Base-by-base conservation (phyloP, 2,329 filamentous ascomycete genomes). In the Curvularia lunata region DNA sequence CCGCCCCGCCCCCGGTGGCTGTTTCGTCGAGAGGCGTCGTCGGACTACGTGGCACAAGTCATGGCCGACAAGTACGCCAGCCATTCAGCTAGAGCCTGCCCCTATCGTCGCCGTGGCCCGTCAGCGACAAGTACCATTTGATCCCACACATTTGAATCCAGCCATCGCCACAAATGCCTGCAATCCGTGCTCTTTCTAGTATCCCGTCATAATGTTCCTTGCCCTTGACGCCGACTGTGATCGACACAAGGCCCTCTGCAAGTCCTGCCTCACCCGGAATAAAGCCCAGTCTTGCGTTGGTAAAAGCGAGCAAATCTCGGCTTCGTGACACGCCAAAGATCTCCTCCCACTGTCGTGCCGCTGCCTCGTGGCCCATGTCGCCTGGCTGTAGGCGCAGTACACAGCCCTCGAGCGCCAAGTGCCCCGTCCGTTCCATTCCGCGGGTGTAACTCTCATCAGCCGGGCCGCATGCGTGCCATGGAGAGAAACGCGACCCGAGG, bases 381-480 rank as follows among this genome's bases (percentile, higher is more conserved):
- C 74, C 78, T 8, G 75, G 70, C 8, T 67, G 69, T n/a, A 81
- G 65, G 18, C 78, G 71, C 41, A 77, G 66, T 4, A 75, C 65
- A 46, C 71, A 75, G 21, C 71, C 72, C 23, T 76, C 49, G 3
- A 81, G 68, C 19, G 68, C 64, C 32, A 81, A 67, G 53, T 79
- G 70, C 8, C 68, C 65, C 37, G 67, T 50, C 7, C 72, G 69
- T 52, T 70, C 73, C 79, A 81, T 81, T 5, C 54, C 70, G 0
- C 68, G 58, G 10, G 65, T 72, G 57, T 80, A 80, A 2, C 40
- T 56, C 13, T 66, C 54, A 57, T 77, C 72, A 34, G 77, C 67
- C 1, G 68, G 54, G 0, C 79, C 79, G 50, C 76, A 80, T 0
- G 79, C 76, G 63, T 82, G 79, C 80, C 80, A 82, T 1, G 77